phyloP scores from a whole-genome alignment of 176 grass and related monocot genomes.

The Panicum miliaceum region DNA sequence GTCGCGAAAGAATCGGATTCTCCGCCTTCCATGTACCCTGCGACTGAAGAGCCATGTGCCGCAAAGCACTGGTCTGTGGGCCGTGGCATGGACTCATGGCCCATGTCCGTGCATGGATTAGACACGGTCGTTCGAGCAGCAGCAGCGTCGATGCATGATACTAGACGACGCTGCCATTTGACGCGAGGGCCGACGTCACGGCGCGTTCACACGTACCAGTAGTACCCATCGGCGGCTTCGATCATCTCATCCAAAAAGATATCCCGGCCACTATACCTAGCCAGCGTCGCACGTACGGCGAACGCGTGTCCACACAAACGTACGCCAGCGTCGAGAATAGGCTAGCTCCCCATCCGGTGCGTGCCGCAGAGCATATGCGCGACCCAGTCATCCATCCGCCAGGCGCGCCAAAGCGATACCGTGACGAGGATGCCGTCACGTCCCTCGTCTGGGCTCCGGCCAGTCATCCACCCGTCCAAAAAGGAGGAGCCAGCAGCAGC shows the following conservation, averaged over 20 bases:
- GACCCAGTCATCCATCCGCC: conserved; percentile 7
- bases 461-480: not conserved
- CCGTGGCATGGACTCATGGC: too few relatives aligned
- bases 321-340: not conserved
- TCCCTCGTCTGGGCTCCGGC: not conserved
- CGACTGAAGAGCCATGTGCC: too few relatives aligned
- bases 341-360: not conserved
- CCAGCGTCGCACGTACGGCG: not conserved
- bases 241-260: not conserved
- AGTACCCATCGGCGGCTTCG: not conserved
- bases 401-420: not conserved
- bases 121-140: not conserved
- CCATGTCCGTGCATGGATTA: not conserved
- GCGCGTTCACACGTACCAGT: not conserved
- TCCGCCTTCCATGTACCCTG: too few relatives aligned
- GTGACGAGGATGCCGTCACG: not conserved
- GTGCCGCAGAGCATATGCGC: not conserved
- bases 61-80: too few relatives aligned
- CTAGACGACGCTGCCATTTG: not conserved
- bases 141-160: not conserved
- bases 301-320: conserved; percentile 28
- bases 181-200: conserved; percentile 35
- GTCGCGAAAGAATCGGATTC: too few relatives aligned
- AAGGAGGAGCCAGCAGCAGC: not conserved
- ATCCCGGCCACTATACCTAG: not conserved